A percentile compares a stretch with the other conserved stretches of the same genome.
Conservation (phyloP, 2,329 filamentous ascomycete species). For the Colletotrichum trifolii region DNA sequence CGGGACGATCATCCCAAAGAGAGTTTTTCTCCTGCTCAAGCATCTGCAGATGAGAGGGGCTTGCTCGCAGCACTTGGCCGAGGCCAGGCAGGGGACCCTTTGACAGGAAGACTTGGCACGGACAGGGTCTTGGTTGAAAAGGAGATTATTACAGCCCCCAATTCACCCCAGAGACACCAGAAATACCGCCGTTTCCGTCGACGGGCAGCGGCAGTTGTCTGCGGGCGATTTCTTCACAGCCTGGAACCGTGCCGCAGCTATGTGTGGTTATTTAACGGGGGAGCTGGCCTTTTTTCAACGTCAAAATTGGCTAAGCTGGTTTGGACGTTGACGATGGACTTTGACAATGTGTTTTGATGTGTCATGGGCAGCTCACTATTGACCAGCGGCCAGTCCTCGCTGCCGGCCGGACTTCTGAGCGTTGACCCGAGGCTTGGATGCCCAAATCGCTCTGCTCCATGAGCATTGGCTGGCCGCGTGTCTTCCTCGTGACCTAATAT, state of each 20-base stretch:
- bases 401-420: no score
- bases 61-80: conserved; percentile 1
- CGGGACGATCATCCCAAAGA: conserved; percentile 11
- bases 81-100: conserved; percentile 17
- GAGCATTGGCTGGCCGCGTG: conserved; percentile 3
- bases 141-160: conserved; percentile 6
- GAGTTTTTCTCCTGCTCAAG: not conserved
- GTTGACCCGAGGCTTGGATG: not conserved
- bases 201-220: conserved; percentile 22
- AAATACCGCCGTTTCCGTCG: conserved; percentile 20
- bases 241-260: conserved; percentile 16
- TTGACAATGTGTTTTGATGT: not conserved
- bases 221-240: conserved; percentile 3
- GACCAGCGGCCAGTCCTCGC: no score
- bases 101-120: conserved; percentile 17
- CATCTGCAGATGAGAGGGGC: not conserved
- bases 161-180: not conserved
- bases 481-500: conserved; percentile 10
- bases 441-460: not conserved
- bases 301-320: not conserved
- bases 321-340: not conserved
- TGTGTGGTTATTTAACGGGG: conserved; percentile 14
- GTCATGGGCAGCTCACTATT: no score
- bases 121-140: conserved; percentile 18
- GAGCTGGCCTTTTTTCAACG: conserved; percentile 13